These are phyloP conservation scores for Eucalyptus tenuipes DNA, from an alignment of 345 rosid genomes.

Conservation along the genomic window DNA sequence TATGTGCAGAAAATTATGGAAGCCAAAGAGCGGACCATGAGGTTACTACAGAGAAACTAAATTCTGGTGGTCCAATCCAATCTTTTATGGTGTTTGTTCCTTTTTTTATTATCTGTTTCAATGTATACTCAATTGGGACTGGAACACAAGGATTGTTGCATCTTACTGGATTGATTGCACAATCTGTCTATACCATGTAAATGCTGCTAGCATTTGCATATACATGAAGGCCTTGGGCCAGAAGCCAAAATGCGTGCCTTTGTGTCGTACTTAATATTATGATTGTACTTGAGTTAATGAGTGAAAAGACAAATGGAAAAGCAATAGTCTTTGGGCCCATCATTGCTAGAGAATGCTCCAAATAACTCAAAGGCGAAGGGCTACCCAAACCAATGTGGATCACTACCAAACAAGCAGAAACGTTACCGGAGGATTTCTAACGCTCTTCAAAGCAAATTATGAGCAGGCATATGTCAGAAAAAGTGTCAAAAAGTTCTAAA, in stretches of 20 bases:
- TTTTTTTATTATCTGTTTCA: neutral
- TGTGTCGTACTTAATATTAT: neutral
- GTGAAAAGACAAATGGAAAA: neutral
- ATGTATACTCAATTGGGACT: neutral
- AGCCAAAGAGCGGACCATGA: neutral
- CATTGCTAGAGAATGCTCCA: neutral
- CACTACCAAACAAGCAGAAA: constrained; percentile 72
- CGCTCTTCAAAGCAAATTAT: neutral
- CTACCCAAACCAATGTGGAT: constrained; percentile 57
- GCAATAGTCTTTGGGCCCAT: neutral
- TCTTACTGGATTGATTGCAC: neutral
- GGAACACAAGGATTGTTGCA: neutral
- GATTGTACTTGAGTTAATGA: neutral
- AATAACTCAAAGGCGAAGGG: neutral
- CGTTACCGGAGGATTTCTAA: constrained; percentile 32
- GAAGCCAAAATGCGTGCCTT: constrained; percentile 10
- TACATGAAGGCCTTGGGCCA: neutral
- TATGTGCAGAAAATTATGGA: constrained; percentile 37
- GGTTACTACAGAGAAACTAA: neutral
- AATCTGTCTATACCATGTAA: neutral
- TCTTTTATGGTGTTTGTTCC: neutral
- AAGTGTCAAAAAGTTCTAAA: no score
- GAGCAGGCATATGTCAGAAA: constrained; percentile 24
- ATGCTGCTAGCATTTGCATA: neutral
- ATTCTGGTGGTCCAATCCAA: neutral